Conservation (phyloP, 1,139 yeast genomes). For the Yamadazyma blattariae region DNA sequence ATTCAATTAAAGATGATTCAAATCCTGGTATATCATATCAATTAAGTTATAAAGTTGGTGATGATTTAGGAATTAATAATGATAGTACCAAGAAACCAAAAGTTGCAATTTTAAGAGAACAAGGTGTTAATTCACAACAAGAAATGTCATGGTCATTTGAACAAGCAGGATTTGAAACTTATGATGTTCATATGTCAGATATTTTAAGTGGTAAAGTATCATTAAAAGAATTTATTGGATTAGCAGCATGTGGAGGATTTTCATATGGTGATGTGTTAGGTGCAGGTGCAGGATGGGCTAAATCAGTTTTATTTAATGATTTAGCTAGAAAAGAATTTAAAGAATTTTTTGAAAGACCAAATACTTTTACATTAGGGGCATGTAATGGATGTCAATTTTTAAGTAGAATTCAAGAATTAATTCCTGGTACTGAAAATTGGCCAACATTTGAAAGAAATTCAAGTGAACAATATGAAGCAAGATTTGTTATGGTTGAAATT, state of each 20-base stretch:
- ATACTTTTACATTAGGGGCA: conserved; percentile 98
- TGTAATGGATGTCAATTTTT: conserved; percentile 99
- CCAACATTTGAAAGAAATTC: conserved; percentile 90
- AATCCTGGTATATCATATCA: conserved; percentile 91
- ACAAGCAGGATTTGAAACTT: conserved; percentile 89
- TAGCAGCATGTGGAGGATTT: conserved; percentile 99
- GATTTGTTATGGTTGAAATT: conserved; percentile 88
- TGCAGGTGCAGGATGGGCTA: conserved; percentile 99
- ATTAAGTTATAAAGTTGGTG: conserved; percentile 58
- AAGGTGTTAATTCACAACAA: conserved; percentile 97
- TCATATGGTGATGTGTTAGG: conserved; percentile 99
- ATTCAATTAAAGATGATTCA: conserved; percentile 66
- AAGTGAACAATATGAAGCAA: conserved; percentile 96
- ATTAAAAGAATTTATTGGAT: conserved; percentile 82
- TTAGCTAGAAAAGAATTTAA: conserved; percentile 73
- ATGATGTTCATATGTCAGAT: conserved; percentile 97
- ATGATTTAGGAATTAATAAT: conserved; percentile 32
- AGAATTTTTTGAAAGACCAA: conserved; percentile 79
- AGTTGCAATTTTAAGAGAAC: conserved; percentile 96
- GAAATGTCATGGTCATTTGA: conserved; percentile 99
- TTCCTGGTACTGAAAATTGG: conserved; percentile 97
- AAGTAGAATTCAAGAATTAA: conserved; percentile 80
- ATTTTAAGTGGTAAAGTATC: conserved; percentile 69
- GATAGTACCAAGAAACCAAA: conserved; percentile 51
- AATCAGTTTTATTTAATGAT: conserved; percentile 87